Percentiles rank a stretch among this genome's conserved stretches.
phyloP scores from a whole-genome alignment of 2,329 filamentous ascomycete species.

The Colletotrichum aenigma region DNA sequence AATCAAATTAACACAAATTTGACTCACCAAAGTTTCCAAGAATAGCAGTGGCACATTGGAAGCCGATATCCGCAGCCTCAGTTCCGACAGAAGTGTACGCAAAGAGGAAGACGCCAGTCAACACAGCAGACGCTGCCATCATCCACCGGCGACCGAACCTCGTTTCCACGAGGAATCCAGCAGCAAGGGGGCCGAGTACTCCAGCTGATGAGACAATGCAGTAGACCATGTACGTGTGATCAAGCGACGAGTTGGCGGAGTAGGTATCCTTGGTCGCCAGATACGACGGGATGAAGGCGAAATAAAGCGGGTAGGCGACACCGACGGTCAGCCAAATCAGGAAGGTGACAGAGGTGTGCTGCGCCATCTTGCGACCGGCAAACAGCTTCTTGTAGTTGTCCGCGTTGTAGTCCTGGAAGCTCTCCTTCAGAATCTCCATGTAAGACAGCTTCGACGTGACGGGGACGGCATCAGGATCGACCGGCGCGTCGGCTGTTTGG shows the following conservation, averaged over 20 bases:
- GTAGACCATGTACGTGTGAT: constrained; percentile 39
- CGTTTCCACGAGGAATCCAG: constrained; percentile 43
- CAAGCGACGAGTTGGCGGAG: constrained; percentile 25
- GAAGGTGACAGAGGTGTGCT: constrained; percentile 39
- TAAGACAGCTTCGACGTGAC: constrained; percentile 20
- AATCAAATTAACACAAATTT: background rate
- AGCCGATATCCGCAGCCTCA: constrained; percentile 37
- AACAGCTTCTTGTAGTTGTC: constrained; percentile 36
- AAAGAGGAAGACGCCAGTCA: constrained; percentile 51
- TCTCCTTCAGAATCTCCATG: constrained; percentile 27
- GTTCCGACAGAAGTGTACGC: constrained; percentile 46
- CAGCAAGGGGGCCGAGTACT: constrained; percentile 43
- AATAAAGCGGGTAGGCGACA: constrained; percentile 51
- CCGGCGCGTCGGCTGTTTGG: background rate
- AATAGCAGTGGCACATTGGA: constrained; percentile 49
- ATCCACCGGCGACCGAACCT: constrained; percentile 46
- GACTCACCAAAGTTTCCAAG: constrained; percentile 43
- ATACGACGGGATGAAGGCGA: constrained; percentile 50
- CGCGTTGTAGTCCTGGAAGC: constrained; percentile 18
- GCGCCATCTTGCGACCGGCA: constrained; percentile 32
- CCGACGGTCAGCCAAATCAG: constrained; percentile 49
- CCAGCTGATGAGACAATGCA: constrained; percentile 41
- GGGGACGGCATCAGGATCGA: background rate
- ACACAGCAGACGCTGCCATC: constrained; percentile 45
- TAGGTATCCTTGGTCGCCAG: constrained; percentile 39